Evolutionary conservation across 2,329 filamentous ascomycete genomes (phyloP).

Genomic region (Penicillium sp.): DNA sequence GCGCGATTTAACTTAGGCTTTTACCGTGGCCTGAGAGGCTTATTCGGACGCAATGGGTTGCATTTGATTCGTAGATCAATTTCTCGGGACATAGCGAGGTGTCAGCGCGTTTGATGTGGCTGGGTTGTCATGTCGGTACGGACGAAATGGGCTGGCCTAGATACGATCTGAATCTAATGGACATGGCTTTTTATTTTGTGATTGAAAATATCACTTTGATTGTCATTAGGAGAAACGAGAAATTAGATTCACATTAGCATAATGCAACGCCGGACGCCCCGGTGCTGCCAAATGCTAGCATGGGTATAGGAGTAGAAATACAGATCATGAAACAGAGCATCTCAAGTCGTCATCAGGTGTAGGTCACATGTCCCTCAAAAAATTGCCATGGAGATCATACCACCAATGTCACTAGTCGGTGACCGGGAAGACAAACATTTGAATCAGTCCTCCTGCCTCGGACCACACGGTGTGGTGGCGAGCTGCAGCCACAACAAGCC

Average conservation of each 20-base stretch:
- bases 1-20: not conserved
- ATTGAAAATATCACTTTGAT: not conserved
- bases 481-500: slow-evolving; percentile 17
- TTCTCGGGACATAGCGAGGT: not conserved
- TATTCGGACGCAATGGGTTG: slow-evolving; percentile 12
- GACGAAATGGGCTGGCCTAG: not conserved
- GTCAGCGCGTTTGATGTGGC: not conserved
- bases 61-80: slow-evolving; percentile 8
- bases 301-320: slow-evolving; percentile 25
- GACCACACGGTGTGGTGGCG: not conserved
- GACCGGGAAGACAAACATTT: not conserved
- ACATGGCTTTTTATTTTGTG: slow-evolving; percentile 1
- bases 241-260: slow-evolving; percentile 4
- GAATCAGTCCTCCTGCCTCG: slow-evolving; percentile 2
- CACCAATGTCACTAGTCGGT: not conserved
- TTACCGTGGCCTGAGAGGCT: not conserved
- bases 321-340: slow-evolving; percentile 10
- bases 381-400: slow-evolving; percentile 4
- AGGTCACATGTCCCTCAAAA: not conserved
- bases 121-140: not conserved
- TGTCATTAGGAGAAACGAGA: not conserved
- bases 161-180: slow-evolving; percentile 6
- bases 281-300: slow-evolving; percentile 20
- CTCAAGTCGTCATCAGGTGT: slow-evolving; percentile 4
- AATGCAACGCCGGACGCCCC: slow-evolving; percentile 19